Conservation (phyloP, 176 grass and related monocot species). For the Raddia guianensis region DNA sequence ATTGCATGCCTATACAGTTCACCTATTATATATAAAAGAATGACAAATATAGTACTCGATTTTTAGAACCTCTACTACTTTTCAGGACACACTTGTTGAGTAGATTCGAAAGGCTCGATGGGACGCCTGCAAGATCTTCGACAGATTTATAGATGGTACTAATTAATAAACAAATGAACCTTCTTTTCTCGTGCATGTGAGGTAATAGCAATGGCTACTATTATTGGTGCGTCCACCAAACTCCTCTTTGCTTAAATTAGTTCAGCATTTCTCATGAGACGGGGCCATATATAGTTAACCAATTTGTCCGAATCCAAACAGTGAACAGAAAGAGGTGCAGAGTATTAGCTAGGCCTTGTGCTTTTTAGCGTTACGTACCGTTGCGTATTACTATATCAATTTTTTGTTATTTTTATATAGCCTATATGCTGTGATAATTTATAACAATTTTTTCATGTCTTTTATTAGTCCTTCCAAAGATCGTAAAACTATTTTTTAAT, state of each 20-base stretch:
- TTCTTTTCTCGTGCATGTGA: not conserved
- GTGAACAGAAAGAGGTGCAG: too few species aligned
- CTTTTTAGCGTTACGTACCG: too few species aligned
- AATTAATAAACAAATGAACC: not conserved
- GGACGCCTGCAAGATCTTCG: not conserved
- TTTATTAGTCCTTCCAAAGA: too few species aligned
- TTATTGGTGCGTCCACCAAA: not conserved
- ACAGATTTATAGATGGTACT: not conserved
- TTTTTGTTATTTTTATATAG: too few species aligned
- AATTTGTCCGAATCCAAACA: too few species aligned
- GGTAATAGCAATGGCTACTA: not conserved
- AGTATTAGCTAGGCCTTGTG: too few species aligned
- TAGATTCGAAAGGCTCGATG: not conserved
- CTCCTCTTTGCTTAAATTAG: not conserved
- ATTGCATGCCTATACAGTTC: not conserved
- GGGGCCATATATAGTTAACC: too few species aligned
- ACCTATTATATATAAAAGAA: not conserved
- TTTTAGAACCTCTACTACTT: not conserved
- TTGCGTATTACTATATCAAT: too few species aligned
- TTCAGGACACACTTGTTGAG: not conserved
- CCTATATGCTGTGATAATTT: too few species aligned
- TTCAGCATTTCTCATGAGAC: too few species aligned
- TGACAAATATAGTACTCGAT: not conserved
- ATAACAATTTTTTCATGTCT: too few species aligned
- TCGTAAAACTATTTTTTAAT: too few species aligned